phyloP scores from a whole-genome alignment of 495 filamentous ascomycete species.

The Usnea hakonensis region DNA sequence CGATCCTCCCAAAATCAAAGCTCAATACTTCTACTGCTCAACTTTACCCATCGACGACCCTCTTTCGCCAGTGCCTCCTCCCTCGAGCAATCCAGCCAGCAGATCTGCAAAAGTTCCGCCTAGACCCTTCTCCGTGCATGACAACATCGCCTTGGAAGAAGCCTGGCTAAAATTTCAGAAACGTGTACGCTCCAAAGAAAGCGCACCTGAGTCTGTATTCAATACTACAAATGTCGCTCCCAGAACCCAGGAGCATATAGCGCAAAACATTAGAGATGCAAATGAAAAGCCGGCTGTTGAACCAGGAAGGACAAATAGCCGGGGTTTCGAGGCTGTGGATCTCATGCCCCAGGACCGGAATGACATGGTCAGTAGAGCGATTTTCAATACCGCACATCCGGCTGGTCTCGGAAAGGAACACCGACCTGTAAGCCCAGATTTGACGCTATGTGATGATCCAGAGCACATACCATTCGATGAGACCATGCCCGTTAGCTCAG shows the following conservation, averaged over 20 bases:
- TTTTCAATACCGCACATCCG: neutral
- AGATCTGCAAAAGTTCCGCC: slow-evolving; percentile 48
- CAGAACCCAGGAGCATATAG: slow-evolving; percentile 1
- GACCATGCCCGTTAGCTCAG: slow-evolving; percentile 17
- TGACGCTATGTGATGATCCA: slow-evolving; percentile 21
- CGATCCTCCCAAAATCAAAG: slow-evolving; percentile 42
- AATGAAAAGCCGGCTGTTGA: slow-evolving; percentile 1
- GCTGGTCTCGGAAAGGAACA: neutral
- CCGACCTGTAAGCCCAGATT: slow-evolving; percentile 11
- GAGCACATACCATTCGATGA: slow-evolving; percentile 21
- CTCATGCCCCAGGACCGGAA: neutral
- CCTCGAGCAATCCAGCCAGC: slow-evolving; percentile 43
- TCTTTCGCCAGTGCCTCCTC: slow-evolving; percentile 56
- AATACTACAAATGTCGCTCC: slow-evolving; percentile 3
- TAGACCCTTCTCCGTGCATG: slow-evolving; percentile 67
- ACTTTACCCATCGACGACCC: slow-evolving; percentile 75
- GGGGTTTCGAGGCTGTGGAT: neutral
- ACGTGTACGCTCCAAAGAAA: neutral
- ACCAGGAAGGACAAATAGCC: neutral
- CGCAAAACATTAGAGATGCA: slow-evolving; percentile 11
- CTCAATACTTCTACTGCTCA: slow-evolving; percentile 79
- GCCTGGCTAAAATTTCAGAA: slow-evolving; percentile 57
- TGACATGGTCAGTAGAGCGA: neutral
- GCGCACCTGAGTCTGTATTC: neutral
- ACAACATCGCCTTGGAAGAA: slow-evolving; percentile 65